phyloP scores from a whole-genome alignment of 495 filamentous ascomycete species.

The Penicillium salamii region DNA sequence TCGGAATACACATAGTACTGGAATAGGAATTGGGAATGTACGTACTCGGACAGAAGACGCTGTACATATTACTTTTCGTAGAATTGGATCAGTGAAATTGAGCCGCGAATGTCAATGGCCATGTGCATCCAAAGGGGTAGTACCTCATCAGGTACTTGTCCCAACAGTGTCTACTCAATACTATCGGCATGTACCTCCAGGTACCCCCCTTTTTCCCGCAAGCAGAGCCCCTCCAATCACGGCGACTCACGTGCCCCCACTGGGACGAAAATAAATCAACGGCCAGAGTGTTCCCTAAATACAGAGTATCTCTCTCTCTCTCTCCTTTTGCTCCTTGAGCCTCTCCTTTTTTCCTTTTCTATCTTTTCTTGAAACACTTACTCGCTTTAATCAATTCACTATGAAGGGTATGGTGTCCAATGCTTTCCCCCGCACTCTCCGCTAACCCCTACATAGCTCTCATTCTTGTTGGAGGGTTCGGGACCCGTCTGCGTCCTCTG shows the following conservation, averaged over 20 bases:
- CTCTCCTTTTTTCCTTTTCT: slow-evolving; percentile 10
- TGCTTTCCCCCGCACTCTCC: slow-evolving; percentile 4
- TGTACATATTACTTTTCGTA: no score
- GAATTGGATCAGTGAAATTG: no score
- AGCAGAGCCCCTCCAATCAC: slow-evolving; percentile 29
- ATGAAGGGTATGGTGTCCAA: slow-evolving; percentile 52
- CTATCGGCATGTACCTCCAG: background rate
- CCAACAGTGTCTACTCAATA: no score
- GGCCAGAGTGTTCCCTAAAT: slow-evolving; percentile 34
- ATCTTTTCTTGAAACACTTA: slow-evolving; percentile 1
- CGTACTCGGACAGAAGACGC: no score
- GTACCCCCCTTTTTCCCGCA: slow-evolving; percentile 30
- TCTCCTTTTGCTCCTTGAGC: slow-evolving; percentile 10
- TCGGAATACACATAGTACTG: background rate
- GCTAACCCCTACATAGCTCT: slow-evolving; percentile 62
- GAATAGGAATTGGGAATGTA: no score
- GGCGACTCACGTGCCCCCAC: slow-evolving; percentile 28
- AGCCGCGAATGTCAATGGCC: no score
- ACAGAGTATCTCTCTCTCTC: slow-evolving; percentile 6
- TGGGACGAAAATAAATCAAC: slow-evolving; percentile 33
- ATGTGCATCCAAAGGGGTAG: no score
- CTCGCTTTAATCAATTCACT: slow-evolving; percentile 20
- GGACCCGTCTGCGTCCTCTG: slow-evolving; percentile 94
- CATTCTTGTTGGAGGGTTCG: slow-evolving; percentile 99
- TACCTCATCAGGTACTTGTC: background rate